Evolutionary conservation across 805 yeast species (phyloP).

Genomic region (Naumovozyma dairenensis): DNA sequence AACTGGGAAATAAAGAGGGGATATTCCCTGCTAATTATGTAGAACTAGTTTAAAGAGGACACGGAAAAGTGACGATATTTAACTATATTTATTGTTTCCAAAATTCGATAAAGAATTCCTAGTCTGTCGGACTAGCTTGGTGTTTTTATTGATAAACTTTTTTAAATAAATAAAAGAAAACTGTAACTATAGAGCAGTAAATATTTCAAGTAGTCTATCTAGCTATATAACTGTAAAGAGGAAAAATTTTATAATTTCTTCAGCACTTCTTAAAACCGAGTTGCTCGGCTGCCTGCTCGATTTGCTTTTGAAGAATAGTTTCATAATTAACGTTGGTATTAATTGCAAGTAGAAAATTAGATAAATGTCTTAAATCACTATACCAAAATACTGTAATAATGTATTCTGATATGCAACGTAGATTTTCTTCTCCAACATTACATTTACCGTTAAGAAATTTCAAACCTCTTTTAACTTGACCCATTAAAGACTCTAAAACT

Average conservation of each 20-base stretch:
- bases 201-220: too few species aligned
- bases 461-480: slow-evolving; percentile 23
- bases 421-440: slow-evolving; percentile 28
- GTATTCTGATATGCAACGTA: slow-evolving; percentile 28
- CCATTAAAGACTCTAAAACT: slow-evolving; percentile 18
- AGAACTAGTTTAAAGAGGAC: slow-evolving; percentile 42
- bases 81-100: neutral
- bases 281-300: too few species aligned
- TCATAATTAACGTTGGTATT: slow-evolving; percentile 18
- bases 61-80: neutral
- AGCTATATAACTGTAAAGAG: too few species aligned
- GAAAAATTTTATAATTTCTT: too few species aligned
- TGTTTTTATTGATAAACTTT: too few species aligned
- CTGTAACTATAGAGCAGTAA: too few species aligned
- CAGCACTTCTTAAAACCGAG: too few species aligned
- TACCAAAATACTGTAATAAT: slow-evolving; percentile 31
- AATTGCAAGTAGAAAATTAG: slow-evolving; percentile 15
- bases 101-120: neutral
- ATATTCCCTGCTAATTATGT: slow-evolving; percentile 97
- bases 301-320: slow-evolving; percentile 18
- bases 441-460: slow-evolving; percentile 28
- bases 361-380: slow-evolving; percentile 19
- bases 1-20: slow-evolving; percentile 73
- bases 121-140: neutral
- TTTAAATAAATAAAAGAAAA: too few species aligned